These are phyloP conservation scores for Polychytrium aggregatum DNA, from an alignment of 192 early-diverging fungal species.

Conservation along the genomic window DNA sequence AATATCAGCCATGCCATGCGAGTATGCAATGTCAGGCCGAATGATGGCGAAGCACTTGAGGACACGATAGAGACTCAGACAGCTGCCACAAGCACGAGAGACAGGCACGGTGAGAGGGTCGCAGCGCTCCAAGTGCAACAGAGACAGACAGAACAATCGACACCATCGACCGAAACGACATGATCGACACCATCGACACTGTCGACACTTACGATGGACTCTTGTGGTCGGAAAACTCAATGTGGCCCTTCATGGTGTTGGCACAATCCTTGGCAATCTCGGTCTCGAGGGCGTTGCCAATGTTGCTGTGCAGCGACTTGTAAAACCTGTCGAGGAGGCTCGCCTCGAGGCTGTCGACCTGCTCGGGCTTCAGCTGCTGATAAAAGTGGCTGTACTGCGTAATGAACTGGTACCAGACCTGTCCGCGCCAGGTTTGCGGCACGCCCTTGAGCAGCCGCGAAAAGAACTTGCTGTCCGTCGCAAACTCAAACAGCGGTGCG, in stretches of 20 bases:
- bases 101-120: too few relatives aligned
- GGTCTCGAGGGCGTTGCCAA: too few relatives aligned
- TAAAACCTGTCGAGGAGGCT: constrained; percentile 8
- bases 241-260: too few relatives aligned
- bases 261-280: too few relatives aligned
- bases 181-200: too few relatives aligned
- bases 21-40: background rate
- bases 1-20: constrained; percentile 1
- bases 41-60: constrained; percentile 2
- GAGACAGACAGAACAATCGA: too few relatives aligned
- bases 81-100: too few relatives aligned
- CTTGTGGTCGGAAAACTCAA: too few relatives aligned
- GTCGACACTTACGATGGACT: too few relatives aligned
- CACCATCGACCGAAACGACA: too few relatives aligned
- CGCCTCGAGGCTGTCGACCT: constrained; percentile 5
- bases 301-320: too few relatives aligned
- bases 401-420: constrained; percentile 12
- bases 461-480: constrained; percentile 4
- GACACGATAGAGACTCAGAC: constrained; percentile 5
- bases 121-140: too few relatives aligned
- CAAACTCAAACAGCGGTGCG: constrained; percentile 9
- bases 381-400: constrained; percentile 4
- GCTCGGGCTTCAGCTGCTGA: constrained; percentile 5
- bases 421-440: constrained; percentile 11
- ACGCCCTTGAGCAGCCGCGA: constrained; percentile 10